A percentile compares a stretch with the other conserved stretches of the same genome.
phyloP scores from a whole-genome alignment of 2,329 filamentous ascomycete genomes.

The Clathrospora elynae region DNA sequence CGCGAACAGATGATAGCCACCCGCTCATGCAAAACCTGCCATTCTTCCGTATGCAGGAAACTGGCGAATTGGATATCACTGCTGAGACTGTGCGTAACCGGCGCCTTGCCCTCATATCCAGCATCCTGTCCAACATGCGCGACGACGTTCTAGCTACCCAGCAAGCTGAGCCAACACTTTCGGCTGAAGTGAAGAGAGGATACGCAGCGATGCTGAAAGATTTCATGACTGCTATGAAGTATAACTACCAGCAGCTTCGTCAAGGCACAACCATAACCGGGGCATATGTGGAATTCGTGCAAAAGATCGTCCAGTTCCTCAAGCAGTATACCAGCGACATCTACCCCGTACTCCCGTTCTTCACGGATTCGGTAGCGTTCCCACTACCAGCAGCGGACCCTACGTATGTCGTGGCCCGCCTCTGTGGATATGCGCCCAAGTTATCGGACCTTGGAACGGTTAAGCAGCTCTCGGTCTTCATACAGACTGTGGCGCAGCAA shows the following conservation, averaged over 20 bases:
- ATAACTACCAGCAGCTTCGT: slow-evolving; percentile 62
- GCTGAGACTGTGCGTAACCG: slow-evolving; percentile 60
- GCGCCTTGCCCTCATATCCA: slow-evolving; percentile 61
- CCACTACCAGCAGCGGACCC: slow-evolving; percentile 65
- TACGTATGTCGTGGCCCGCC: slow-evolving; percentile 64
- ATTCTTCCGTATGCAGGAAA: slow-evolving; percentile 53
- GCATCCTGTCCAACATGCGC: slow-evolving; percentile 64
- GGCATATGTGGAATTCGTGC: slow-evolving; percentile 66
- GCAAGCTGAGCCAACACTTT: slow-evolving; percentile 34
- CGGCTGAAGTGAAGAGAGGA: slow-evolving; percentile 49
- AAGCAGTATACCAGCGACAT: slow-evolving; percentile 66
- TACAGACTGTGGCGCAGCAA: slow-evolving; percentile 64
- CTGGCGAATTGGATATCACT: slow-evolving; percentile 54
- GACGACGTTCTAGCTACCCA: slow-evolving; percentile 50
- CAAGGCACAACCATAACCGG: slow-evolving; percentile 52
- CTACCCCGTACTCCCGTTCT: slow-evolving; percentile 62
- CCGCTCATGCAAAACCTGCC: slow-evolving; percentile 63
- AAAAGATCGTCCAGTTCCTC: slow-evolving; percentile 62
- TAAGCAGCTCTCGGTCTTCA: slow-evolving; percentile 62
- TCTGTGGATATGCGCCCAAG: slow-evolving; percentile 64
- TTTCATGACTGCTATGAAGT: slow-evolving; percentile 66
- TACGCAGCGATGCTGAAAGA: slow-evolving; percentile 59
- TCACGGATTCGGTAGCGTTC: slow-evolving; percentile 64
- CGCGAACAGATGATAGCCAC: slow-evolving; percentile 55
- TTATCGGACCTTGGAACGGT: slow-evolving; percentile 55